A percentile compares a stretch with the other conserved stretches of the same genome.
Conservation (phyloP, 805 yeast species). For the Candida arabinofermentans region DNA sequence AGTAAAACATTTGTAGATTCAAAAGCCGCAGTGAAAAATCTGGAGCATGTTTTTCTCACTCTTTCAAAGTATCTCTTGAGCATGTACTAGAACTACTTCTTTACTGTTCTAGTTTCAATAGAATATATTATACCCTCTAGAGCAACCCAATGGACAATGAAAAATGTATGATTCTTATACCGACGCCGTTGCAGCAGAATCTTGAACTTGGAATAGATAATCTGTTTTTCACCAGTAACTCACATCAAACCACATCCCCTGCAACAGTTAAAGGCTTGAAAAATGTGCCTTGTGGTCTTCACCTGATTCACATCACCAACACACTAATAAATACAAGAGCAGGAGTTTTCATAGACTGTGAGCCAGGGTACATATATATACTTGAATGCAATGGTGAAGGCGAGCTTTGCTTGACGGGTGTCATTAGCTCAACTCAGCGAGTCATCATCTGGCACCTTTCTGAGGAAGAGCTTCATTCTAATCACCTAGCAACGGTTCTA, state of each 20-base stretch:
- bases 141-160: neutral
- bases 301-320: conserved; percentile 50
- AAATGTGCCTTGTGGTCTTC: conserved; percentile 46
- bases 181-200: conserved; percentile 9
- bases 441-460: too few relatives aligned
- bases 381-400: conserved; percentile 28
- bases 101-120: too few relatives aligned
- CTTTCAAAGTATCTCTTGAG: too few relatives aligned
- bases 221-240: conserved; percentile 13
- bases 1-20: too few relatives aligned
- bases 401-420: conserved; percentile 6
- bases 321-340: conserved; percentile 33
- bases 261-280: conserved; percentile 43
- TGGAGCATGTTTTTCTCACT: too few relatives aligned
- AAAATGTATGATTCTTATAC: neutral
- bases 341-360: conserved; percentile 37
- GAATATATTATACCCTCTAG: neutral
- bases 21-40: too few relatives aligned
- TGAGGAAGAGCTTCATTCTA: too few relatives aligned
- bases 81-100: too few relatives aligned
- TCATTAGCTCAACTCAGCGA: too few relatives aligned
- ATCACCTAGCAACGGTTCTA: too few relatives aligned
- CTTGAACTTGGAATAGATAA: conserved; percentile 23
- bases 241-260: conserved; percentile 1
- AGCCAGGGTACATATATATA: conserved; percentile 13